Evolutionary conservation across 192 early-diverging fungal genomes (phyloP), one percentile per base, ranked within the genome.

Genomic region (Rhizophagus prolifer): DNA sequence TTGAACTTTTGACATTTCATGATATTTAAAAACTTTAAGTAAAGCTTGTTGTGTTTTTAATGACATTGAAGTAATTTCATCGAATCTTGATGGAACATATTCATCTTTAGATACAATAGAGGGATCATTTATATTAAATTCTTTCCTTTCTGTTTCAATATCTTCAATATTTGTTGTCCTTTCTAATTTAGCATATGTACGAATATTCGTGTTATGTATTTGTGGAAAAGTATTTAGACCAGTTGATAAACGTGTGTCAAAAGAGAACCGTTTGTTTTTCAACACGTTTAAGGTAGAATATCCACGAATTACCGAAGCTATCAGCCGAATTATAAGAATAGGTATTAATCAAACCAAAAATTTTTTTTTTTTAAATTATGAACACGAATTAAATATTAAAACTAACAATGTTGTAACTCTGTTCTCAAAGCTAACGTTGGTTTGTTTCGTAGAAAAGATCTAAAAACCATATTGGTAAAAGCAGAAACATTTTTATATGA

Each of bases 1-100:
- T 79, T 98, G 97, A 5, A 97, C 95, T 77, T 90, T 85, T 70
- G 94, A 92, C 88, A 95, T 94, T 12, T 82, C 82, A 46, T 88
- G 79, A 81, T 92, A 97, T 74, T 89, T 85, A 85, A 98, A 95
- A 9, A 87, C 79, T 46, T 77, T 74, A 47, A 82, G 81, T 19
- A 95, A 78, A 10, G 92, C 89, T 70, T 84, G 83, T 74, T 86
- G 82, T 47, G 89, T 91, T 19, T 81, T 78, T 25, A 81, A 82
- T 36, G 81, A 67, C 34, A 91, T 82, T 9, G 81, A 78, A 26
- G 50, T 59, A 47, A 90, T 83, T 9, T 79, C 74, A 38, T 85
- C 82, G 71, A 92, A 93, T 1, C 85, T 80, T 31, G 82, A 85
- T 1, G 89, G 88, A 19, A 87, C 80, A 23, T 86, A 83, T 58